These are phyloP conservation scores for Microbotryum saponariae DNA, from an alignment of 1,284 basidiomycete genomes.

Conservation along the genomic window DNA sequence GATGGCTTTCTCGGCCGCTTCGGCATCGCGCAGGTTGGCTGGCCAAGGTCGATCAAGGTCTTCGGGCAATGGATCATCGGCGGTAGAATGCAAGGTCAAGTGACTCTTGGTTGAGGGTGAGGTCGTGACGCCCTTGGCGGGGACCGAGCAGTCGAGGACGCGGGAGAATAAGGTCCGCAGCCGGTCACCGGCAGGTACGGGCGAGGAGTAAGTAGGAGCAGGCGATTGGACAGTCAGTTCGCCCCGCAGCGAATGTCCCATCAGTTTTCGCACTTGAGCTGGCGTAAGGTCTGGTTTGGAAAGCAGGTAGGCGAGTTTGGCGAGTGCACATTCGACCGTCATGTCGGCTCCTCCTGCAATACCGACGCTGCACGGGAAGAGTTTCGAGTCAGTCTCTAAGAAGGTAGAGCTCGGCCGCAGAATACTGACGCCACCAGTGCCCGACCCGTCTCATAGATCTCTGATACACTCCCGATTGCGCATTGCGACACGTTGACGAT, in stretches of 20 bases:
- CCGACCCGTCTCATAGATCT: slow-evolving; percentile 67
- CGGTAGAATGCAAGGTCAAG: background rate
- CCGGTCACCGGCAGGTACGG: slow-evolving; percentile 20
- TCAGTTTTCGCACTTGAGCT: slow-evolving; percentile 63
- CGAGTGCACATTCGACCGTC: slow-evolving; percentile 88
- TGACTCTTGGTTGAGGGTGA: slow-evolving; percentile 44
- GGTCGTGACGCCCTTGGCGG: slow-evolving; percentile 48
- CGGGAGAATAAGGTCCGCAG: slow-evolving; percentile 32
- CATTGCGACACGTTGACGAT: slow-evolving; percentile 90
- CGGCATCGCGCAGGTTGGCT: slow-evolving; percentile 23
- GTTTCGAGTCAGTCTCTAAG: slow-evolving; percentile 50
- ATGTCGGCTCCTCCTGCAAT: slow-evolving; percentile 53
- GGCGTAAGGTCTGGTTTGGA: slow-evolving; percentile 69
- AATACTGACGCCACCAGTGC: slow-evolving; percentile 49
- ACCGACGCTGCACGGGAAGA: slow-evolving; percentile 14
- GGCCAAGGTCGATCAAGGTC: slow-evolving; percentile 25
- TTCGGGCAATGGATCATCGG: slow-evolving; percentile 6
- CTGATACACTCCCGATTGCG: slow-evolving; percentile 44
- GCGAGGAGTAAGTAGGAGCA: slow-evolving; percentile 25
- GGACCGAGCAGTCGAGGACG: slow-evolving; percentile 50
- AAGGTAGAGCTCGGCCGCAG: slow-evolving; percentile 52
- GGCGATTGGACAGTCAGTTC: slow-evolving; percentile 59
- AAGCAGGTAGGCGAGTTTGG: slow-evolving; percentile 79
- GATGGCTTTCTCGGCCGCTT: slow-evolving; percentile 26
- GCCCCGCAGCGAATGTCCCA: slow-evolving; percentile 71